phyloP scores from a whole-genome alignment of 352 stramenopile species.

The Phytophthora agathidicida region DNA sequence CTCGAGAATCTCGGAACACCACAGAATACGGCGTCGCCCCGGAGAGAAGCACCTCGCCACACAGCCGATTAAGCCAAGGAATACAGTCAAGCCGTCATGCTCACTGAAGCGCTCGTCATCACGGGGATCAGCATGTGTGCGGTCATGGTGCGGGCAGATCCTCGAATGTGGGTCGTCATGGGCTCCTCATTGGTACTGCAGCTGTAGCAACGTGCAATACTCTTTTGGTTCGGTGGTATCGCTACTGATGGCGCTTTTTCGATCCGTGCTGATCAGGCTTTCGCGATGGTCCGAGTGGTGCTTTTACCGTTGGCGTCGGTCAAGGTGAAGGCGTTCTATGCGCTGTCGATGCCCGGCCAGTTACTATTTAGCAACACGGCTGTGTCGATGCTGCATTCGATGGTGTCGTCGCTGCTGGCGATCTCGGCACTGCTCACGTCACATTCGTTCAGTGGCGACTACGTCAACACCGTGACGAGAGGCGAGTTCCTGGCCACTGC shows the following conservation, averaged over 20 bases:
- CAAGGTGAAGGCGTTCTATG: slow-evolving; percentile 51
- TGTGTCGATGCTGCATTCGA: slow-evolving; percentile 76
- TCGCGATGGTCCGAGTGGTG: slow-evolving; percentile 51
- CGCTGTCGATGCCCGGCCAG: slow-evolving; percentile 51
- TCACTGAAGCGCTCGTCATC: slow-evolving; percentile 60
- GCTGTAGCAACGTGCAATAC: not conserved
- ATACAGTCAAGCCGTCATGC: slow-evolving; percentile 48
- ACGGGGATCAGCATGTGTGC: slow-evolving; percentile 70
- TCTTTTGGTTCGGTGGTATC: not conserved
- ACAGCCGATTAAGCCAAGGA: no score
- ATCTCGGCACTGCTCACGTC: slow-evolving; percentile 51
- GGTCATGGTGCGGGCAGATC: slow-evolving; percentile 64
- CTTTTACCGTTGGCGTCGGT: slow-evolving; percentile 40
- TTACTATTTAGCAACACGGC: slow-evolving; percentile 77
- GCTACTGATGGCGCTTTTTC: not conserved
- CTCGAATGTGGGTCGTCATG: slow-evolving; percentile 66
- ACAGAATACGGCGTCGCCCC: slow-evolving; percentile 3
- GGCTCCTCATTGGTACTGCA: slow-evolving; percentile 59
- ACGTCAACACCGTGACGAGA: slow-evolving; percentile 44
- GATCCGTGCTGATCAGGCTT: slow-evolving; percentile 35
- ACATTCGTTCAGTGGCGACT: slow-evolving; percentile 58
- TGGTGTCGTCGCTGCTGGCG: slow-evolving; percentile 57
- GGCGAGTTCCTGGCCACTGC: slow-evolving; percentile 60
- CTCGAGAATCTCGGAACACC: slow-evolving; percentile 14
- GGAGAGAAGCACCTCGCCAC: no score